These are phyloP conservation scores for Globisporangium perplexum DNA, from an alignment of 352 stramenopile genomes.

Conservation along the genomic window DNA sequence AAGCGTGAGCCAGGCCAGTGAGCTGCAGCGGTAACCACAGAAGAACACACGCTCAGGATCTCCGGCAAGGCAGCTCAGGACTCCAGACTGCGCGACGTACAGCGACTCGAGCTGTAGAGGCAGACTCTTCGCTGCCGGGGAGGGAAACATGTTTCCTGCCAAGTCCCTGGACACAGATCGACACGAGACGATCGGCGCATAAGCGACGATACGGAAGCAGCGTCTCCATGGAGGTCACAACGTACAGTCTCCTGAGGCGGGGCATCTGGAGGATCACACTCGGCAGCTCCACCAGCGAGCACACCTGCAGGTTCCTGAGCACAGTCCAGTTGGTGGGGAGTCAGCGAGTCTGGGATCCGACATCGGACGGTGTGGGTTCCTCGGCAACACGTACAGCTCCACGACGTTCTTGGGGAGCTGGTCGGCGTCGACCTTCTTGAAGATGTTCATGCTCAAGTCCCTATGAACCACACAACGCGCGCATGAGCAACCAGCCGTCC, in stretches of 20 bases:
- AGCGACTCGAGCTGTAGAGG: constrained; percentile 20
- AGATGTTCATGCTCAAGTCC: constrained; percentile 19
- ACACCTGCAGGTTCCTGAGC: constrained; percentile 18
- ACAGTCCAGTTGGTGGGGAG: neutral
- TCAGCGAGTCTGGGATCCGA: neutral
- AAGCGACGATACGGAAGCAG: neutral
- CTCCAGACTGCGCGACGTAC: constrained; percentile 1
- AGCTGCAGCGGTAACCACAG: neutral
- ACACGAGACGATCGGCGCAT: neutral
- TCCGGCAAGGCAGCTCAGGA: neutral
- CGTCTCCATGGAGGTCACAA: neutral
- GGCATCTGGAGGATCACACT: constrained; percentile 25
- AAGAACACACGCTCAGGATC: neutral
- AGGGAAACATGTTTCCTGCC: constrained; percentile 16
- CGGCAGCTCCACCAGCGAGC: constrained; percentile 26
- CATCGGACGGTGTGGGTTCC: no score
- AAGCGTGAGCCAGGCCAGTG: constrained; percentile 6
- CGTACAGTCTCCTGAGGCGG: constrained; percentile 27
- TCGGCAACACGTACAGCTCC: constrained; percentile 10
- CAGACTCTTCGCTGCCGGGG: constrained; percentile 10
- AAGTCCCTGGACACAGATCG: constrained; percentile 13
- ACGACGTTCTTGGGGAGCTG: constrained; percentile 13
- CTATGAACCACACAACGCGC: neutral
- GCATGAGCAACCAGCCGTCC: neutral
- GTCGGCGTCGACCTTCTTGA: constrained; percentile 11